Conservation (phyloP, 2,329 filamentous ascomycete species). For the Aspergillus latus region DNA sequence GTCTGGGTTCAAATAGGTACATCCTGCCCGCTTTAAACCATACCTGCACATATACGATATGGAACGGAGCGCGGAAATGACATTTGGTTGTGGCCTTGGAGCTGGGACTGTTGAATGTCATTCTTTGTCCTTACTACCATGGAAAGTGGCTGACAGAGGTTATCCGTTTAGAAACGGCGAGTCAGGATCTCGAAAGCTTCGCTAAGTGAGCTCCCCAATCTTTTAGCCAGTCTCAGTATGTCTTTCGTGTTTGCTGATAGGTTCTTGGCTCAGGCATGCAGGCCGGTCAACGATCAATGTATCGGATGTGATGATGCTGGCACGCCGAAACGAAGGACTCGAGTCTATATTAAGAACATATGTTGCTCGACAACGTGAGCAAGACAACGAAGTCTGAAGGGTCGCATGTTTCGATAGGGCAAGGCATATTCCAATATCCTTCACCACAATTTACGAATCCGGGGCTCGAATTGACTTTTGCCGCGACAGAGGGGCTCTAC, state of each 20-base stretch:
- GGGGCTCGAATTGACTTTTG: no score
- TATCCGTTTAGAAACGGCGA: conserved; percentile 49
- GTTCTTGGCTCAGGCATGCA: conserved; percentile 65
- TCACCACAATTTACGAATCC: no score
- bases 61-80: neutral
- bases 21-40: no score
- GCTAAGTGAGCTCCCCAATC: conserved; percentile 47
- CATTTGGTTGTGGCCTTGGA: neutral
- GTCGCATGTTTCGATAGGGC: no score
- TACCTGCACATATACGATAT: neutral
- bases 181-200: conserved; percentile 64
- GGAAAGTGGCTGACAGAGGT: neutral
- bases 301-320: conserved; percentile 84
- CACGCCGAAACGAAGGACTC: conserved; percentile 81
- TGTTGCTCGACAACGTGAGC: conserved; percentile 33
- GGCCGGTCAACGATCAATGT: conserved; percentile 76
- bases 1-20: conserved; percentile 84
- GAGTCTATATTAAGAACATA: conserved; percentile 64
- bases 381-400: conserved; percentile 12
- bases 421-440: no score
- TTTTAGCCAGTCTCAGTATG: neutral
- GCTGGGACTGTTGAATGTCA: neutral
- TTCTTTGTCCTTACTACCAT: conserved; percentile 12
- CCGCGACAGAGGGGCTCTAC: no score
- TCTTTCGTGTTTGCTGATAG: neutral